Evolutionary conservation across 768 basidiomycete genomes (phyloP).

Genomic region (Collybia mongolica): DNA sequence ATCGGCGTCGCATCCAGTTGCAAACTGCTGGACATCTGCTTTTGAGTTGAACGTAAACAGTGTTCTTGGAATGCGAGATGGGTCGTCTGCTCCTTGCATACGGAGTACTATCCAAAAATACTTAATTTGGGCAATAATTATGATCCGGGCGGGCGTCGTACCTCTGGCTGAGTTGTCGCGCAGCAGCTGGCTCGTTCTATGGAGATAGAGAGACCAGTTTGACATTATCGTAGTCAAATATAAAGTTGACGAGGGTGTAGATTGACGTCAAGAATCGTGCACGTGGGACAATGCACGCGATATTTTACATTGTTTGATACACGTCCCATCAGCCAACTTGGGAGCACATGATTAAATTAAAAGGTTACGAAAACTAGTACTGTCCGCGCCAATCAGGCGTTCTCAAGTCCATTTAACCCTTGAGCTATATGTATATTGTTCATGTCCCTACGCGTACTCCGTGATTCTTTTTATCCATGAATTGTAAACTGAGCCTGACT

Average conservation of each 20-base stretch:
- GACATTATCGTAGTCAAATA: slow-evolving; percentile 24
- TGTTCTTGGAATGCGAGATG: slow-evolving; percentile 57
- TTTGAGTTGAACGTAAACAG: slow-evolving; percentile 64
- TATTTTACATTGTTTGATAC: not conserved
- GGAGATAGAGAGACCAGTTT: slow-evolving; percentile 34
- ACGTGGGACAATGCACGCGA: not conserved
- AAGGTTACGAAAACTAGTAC: too few relatives aligned
- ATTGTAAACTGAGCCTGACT: too few relatives aligned
- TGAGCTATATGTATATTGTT: too few relatives aligned
- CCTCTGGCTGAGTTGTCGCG: slow-evolving; percentile 33
- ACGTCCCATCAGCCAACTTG: too few relatives aligned
- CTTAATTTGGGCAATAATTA: not conserved
- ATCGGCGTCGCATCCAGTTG: slow-evolving; percentile 84
- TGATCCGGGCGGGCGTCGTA: slow-evolving; percentile 13
- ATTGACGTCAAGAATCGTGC: slow-evolving; percentile 14
- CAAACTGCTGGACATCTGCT: slow-evolving; percentile 61
- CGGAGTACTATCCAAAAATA: slow-evolving; percentile 51
- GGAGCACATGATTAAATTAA: not conserved
- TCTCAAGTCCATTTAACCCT: too few relatives aligned
- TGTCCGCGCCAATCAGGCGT: too few relatives aligned
- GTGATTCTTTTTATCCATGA: too few relatives aligned
- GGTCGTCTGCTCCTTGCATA: slow-evolving; percentile 75
- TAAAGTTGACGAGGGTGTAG: not conserved
- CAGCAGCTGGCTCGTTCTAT: slow-evolving; percentile 35
- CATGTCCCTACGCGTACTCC: too few relatives aligned